Base-by-base conservation (phyloP, 768 basidiomycete genomes). In the Tylopilus sp. region DNA sequence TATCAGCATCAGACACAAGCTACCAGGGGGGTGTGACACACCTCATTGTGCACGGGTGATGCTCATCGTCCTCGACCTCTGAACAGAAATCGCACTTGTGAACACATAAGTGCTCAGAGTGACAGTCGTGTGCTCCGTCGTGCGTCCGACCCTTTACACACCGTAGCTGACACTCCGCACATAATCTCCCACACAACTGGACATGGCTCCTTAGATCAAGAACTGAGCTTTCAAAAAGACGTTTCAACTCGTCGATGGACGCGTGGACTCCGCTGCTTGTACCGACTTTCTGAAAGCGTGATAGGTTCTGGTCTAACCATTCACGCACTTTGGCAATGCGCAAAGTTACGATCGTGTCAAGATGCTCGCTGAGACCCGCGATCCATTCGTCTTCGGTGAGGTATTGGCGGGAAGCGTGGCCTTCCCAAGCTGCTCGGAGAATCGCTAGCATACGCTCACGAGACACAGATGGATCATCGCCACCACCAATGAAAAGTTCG, bases 251-350 rank as follows among this genome's bases (percentile, higher is more conserved):
- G 22, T 74, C 75, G 11, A 83, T 71, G 36, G 73, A 67, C 4
- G 81, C 70, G 42, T 79, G 69, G 23, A 64, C 47, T 21, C 31
- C 52, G 0, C 40, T 40, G 0, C 38, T 13, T 1, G 45, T 42
- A 8, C 41, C 40, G 1, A 17, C 67, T 0, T 44, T 52, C 40
- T 73, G 70, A 64, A 85, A 84, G 0, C 80, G 70, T 2, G 69
- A 48, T 4, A 78, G 57, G 50, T 85, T 85, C 5, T 70, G 62
- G 3, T 67, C 61, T 12, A 85, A 63, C 84, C 83, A 85, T 50
- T 70, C 67, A 1, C 63, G 64, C 21, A 85, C 80, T 50, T 78
- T 76, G 4, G 67, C 58, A n/a, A 80, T 64, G 10, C 83, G 75
- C 48, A 67, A 35, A 21, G 77, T 67, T 12, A 71, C 75, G 4